A percentile compares a stretch with the other conserved stretches of the same genome.
Evolutionary conservation across 345 rosid genomes (phyloP).

Genomic region (Heritiera littoralis): DNA sequence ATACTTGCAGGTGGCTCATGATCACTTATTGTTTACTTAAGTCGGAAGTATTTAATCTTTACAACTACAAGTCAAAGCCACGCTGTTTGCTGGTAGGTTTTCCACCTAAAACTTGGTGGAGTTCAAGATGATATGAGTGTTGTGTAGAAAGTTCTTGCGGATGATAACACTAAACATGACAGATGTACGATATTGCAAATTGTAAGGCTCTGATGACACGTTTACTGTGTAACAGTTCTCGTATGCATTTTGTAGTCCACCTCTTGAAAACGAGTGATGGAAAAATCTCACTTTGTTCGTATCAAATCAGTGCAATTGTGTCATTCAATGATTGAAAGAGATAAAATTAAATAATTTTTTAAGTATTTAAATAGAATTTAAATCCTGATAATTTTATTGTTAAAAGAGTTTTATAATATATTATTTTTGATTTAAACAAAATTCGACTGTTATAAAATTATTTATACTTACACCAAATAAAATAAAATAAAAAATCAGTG

Average conservation of each 20-base stretch:
- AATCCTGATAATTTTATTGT: too few species aligned
- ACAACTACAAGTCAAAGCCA: conserved; percentile 27
- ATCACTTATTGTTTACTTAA: not conserved
- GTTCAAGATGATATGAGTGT: conserved; percentile 5
- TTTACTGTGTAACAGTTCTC: not conserved
- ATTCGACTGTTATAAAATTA: too few species aligned
- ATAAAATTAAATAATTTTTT: too few species aligned
- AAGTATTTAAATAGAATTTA: too few species aligned
- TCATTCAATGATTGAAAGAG: too few species aligned
- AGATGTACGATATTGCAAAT: not conserved
- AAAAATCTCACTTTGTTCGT: not conserved
- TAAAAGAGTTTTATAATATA: too few species aligned
- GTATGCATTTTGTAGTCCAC: not conserved
- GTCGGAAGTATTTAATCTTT: not conserved
- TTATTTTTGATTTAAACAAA: too few species aligned
- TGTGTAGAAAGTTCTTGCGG: not conserved
- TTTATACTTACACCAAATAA: too few species aligned
- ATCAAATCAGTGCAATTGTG: not conserved
- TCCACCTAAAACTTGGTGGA: conserved; percentile 20
- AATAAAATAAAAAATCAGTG: too few species aligned
- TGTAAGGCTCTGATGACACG: not conserved
- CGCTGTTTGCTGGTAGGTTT: conserved; percentile 18
- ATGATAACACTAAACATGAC: too few species aligned
- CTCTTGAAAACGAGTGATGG: not conserved
- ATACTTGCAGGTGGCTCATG: not conserved